Conservation (phyloP, 768 basidiomycete genomes). For the Hypholoma sublateritium region DNA sequence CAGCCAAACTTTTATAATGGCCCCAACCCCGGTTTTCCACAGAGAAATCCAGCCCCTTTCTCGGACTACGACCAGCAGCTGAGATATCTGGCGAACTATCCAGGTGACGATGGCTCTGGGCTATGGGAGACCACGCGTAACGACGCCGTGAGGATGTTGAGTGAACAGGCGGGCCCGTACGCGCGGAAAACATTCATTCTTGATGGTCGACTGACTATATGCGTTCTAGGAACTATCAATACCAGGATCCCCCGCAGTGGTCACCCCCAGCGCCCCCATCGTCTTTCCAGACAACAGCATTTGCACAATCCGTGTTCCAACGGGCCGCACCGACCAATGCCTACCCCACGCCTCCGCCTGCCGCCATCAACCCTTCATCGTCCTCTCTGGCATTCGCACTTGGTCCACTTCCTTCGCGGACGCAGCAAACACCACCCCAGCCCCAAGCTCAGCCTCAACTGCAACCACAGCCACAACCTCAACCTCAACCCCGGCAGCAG, state of each 20-base stretch:
- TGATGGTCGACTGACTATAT: slow-evolving; percentile 13
- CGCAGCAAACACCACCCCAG: slow-evolving; percentile 2
- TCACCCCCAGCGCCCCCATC: slow-evolving; percentile 42
- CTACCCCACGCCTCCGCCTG: slow-evolving; percentile 75
- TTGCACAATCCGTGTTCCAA: slow-evolving; percentile 68
- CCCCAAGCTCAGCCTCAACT: not conserved
- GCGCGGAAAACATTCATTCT: slow-evolving; percentile 27
- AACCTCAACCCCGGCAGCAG: not conserved
- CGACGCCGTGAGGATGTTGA: slow-evolving; percentile 60
- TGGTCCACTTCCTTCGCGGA: slow-evolving; percentile 31
- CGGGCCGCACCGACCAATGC: slow-evolving; percentile 56
- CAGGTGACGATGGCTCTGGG: slow-evolving; percentile 45
- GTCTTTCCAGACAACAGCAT: slow-evolving; percentile 51
- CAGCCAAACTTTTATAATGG: slow-evolving; percentile 53
- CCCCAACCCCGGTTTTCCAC: slow-evolving; percentile 29
- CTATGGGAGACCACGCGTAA: slow-evolving; percentile 68
- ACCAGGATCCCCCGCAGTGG: slow-evolving; percentile 45
- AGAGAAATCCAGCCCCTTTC: slow-evolving; percentile 53
- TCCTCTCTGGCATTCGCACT: slow-evolving; percentile 79
- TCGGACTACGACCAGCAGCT: slow-evolving; percentile 68
- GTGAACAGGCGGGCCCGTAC: slow-evolving; percentile 51
- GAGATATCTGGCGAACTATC: slow-evolving; percentile 51
- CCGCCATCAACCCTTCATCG: slow-evolving; percentile 60
- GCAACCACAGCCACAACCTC: not conserved
- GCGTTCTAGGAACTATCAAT: slow-evolving; percentile 37